phyloP scores from a whole-genome alignment of 148 eudicot genomes.

The Fallopia convolvulus region DNA sequence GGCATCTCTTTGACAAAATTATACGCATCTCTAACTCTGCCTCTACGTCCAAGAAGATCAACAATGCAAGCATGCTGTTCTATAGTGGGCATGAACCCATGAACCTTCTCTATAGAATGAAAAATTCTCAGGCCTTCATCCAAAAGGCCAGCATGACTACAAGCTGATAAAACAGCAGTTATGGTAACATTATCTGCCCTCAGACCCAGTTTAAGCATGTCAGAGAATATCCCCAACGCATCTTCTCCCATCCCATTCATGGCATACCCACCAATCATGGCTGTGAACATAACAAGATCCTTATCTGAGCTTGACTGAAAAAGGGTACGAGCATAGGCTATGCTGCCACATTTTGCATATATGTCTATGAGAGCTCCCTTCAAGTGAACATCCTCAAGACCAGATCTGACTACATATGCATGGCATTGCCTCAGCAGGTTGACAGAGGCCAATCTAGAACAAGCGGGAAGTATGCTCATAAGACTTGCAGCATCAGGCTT shows the following conservation, averaged over 20 bases:
- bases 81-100: slow-evolving; percentile 40
- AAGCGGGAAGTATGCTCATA: slow-evolving; percentile 54
- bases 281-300: slow-evolving; percentile 59
- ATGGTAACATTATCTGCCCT: slow-evolving; percentile 57
- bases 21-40: slow-evolving; percentile 48
- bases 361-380: slow-evolving; percentile 46
- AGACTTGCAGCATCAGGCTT: slow-evolving; percentile 50
- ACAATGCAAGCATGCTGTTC: slow-evolving; percentile 72
- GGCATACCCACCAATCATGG: slow-evolving; percentile 70
- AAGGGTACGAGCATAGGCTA: slow-evolving; percentile 42
- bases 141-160: slow-evolving; percentile 66
- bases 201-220: slow-evolving; percentile 46
- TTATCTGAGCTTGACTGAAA: slow-evolving; percentile 39
- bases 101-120: slow-evolving; percentile 41
- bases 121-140: slow-evolving; percentile 57
- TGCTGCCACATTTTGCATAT: slow-evolving; percentile 62
- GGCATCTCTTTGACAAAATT: slow-evolving; percentile 51
- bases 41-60: slow-evolving; percentile 72
- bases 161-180: slow-evolving; percentile 57
- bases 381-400: slow-evolving; percentile 43
- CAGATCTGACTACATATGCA: slow-evolving; percentile 47
- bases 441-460: slow-evolving; percentile 49
- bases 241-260: slow-evolving; percentile 73
- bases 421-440: slow-evolving; percentile 57
- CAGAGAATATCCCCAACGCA: slow-evolving; percentile 38